Evolutionary conservation across 2,329 filamentous ascomycete genomes (phyloP), one percentile per base, ranked within the genome.

Genomic region (Colletotrichum orbiculare): DNA sequence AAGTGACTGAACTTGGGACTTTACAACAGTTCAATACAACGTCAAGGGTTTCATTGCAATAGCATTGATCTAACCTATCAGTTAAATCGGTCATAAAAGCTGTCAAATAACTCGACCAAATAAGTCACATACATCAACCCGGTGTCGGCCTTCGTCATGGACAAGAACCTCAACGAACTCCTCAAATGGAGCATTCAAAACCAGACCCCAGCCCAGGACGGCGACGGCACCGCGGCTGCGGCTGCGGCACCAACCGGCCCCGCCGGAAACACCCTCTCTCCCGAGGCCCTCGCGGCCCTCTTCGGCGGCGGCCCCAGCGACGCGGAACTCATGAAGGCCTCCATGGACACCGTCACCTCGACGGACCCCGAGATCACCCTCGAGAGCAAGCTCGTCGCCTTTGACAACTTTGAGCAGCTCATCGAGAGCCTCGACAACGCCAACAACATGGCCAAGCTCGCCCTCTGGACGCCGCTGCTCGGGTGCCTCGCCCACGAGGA

Each of bases 371-470:
- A 90, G 61, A 81, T 91, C 60, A 85, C 87, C 4, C 83, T 95
- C 54, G 90, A 93, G 47, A 87, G 93, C 78, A 93, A 92, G 77
- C 79, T 96, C 58, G 87, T 89, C 63, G 94, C 94, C 42, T 96
- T 97, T 78, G 94, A 97, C 85, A 97, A 97, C 81, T 91, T 97
- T 68, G 94, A 97, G 81, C 93, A 97, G 78, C 83, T 97, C 64
- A 91, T 97, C 72, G 94, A 97, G 82, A 89, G 87, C 68, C 88
- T 98, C 71, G 96, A 99, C 83, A 99, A 99, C 77, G 95, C 96
- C 64, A 99, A 98, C 83, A 96, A 97, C 79, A 87, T 99, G 71
- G 89, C 89, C 69, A 86, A 86, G 35, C 81, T 97, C 17, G 85
- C 86, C 7, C 84, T 98, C 38, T 99, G 96, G 96, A 85, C 87